Conservation (phyloP, 129 eudicot genomes). For the Logfia minima region DNA sequence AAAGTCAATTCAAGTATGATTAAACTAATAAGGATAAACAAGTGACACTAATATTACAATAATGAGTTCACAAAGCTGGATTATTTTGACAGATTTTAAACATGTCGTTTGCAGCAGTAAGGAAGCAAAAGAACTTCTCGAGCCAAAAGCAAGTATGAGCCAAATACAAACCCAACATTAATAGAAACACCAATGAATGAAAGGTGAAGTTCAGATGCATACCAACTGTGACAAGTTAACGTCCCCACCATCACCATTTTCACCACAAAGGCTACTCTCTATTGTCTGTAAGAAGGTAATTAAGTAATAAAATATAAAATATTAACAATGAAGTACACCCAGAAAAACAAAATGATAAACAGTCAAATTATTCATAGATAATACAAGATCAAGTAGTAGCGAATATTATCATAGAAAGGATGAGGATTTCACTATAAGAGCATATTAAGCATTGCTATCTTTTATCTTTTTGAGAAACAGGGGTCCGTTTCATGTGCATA, state of each 20-base stretch:
- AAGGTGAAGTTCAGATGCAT: constrained; percentile 28
- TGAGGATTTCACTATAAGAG: background rate
- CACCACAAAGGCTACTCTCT: constrained; percentile 97
- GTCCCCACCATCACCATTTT: constrained; percentile 71
- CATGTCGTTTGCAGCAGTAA: constrained; percentile 12
- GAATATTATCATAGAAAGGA: background rate
- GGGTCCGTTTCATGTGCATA: constrained; percentile 14
- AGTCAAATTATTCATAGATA: background rate
- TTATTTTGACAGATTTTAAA: background rate
- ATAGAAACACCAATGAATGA: background rate
- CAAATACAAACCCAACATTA: constrained; percentile 15
- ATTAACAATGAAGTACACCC: constrained; percentile 12
- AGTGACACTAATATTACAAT: constrained; percentile 6
- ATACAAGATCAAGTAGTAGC: constrained; percentile 2
- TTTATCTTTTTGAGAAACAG: background rate
- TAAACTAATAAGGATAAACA: constrained; percentile 13
- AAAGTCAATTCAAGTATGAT: constrained; percentile 18
- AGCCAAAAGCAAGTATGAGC: constrained; percentile 8
- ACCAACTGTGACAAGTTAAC: constrained; percentile 95
- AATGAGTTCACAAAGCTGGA: constrained; percentile 20
- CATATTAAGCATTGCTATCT: background rate
- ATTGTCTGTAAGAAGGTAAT: constrained; percentile 57
- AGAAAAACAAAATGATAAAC: constrained; percentile 2
- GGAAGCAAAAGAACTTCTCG: constrained; percentile 9
- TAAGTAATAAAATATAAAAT: background rate